Evolutionary conservation across 1,284 basidiomycete genomes (phyloP).

Genomic region (Ustilago esculenta): DNA sequence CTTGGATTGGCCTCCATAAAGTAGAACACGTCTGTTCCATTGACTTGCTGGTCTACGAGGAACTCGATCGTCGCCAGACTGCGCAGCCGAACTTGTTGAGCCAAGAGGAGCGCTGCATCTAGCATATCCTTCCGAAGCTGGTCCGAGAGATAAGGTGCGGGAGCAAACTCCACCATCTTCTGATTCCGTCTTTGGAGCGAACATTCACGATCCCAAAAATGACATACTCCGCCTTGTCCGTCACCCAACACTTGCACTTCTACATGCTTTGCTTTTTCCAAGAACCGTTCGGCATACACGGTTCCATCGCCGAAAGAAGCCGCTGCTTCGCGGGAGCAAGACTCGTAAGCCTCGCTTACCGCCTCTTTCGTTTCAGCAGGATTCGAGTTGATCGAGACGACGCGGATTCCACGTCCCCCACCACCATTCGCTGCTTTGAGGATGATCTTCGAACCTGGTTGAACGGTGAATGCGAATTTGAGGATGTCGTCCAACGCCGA

Average conservation of each 20-base stretch:
- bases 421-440: constrained; percentile 50
- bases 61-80: constrained; percentile 48
- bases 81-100: constrained; percentile 4
- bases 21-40: constrained; percentile 24
- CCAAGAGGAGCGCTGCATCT: constrained; percentile 16
- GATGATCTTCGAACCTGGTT: constrained; percentile 12
- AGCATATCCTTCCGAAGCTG: constrained; percentile 12
- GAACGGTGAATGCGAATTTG: constrained; percentile 9
- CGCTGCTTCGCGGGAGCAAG: constrained; percentile 32
- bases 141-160: constrained; percentile 8
- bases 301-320: constrained; percentile 33
- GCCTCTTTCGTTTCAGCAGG: not conserved
- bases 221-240: constrained; percentile 20
- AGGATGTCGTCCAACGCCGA: constrained; percentile 18
- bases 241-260: constrained; percentile 52
- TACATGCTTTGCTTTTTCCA: constrained; percentile 36
- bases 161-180: constrained; percentile 51
- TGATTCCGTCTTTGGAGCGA: constrained; percentile 41
- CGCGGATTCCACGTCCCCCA: constrained; percentile 42
- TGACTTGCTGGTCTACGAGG: too few species aligned
- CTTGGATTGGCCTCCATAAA: constrained; percentile 54
- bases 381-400: constrained; percentile 8
- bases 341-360: constrained; percentile 18
- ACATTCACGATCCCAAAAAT: constrained; percentile 51
- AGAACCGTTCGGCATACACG: constrained; percentile 39